Evolutionary conservation across 2,329 filamentous ascomycete genomes (phyloP).

Genomic region (Cladophialophora bantiana): DNA sequence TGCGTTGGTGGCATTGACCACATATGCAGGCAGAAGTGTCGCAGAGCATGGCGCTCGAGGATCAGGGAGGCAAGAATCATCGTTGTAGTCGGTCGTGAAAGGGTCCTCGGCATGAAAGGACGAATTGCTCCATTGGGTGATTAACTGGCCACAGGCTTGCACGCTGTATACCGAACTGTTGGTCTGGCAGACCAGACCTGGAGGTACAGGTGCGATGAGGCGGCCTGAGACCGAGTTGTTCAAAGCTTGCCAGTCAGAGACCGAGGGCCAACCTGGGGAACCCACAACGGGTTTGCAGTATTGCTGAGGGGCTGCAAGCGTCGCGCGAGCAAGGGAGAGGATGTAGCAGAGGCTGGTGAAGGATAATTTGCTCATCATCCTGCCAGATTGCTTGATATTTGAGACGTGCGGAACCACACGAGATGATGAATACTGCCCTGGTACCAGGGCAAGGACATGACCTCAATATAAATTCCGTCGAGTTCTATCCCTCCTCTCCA

Average conservation of each 20-base stretch:
- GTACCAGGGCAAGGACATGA: background rate
- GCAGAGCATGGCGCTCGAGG: conserved; percentile 41
- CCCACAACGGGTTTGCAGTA: conserved; percentile 38
- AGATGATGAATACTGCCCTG: background rate
- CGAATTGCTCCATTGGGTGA: conserved; percentile 45
- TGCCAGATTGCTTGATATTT: background rate
- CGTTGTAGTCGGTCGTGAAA: conserved; percentile 54
- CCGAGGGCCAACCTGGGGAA: conserved; percentile 46
- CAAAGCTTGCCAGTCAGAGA: conserved; percentile 46
- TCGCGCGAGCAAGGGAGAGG: conserved; percentile 7
- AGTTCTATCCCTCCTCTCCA: background rate
- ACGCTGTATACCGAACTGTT: conserved; percentile 44
- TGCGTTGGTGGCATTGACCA: conserved; percentile 47
- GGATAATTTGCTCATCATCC: conserved; percentile 7
- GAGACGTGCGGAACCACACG: background rate
- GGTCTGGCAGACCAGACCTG: conserved; percentile 56
- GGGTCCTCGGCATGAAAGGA: conserved; percentile 51
- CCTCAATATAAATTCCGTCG: background rate
- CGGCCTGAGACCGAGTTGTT: conserved; percentile 49
- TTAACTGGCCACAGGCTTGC: conserved; percentile 45
- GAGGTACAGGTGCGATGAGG: conserved; percentile 49
- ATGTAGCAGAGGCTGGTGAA: conserved; percentile 1
- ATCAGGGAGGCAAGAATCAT: conserved; percentile 59
- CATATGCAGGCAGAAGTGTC: conserved; percentile 46
- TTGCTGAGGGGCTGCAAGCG: conserved; percentile 21